Evolutionary conservation across 495 filamentous ascomycete genomes (phyloP).

Genomic region (Aspergillus incahuasiensis): DNA sequence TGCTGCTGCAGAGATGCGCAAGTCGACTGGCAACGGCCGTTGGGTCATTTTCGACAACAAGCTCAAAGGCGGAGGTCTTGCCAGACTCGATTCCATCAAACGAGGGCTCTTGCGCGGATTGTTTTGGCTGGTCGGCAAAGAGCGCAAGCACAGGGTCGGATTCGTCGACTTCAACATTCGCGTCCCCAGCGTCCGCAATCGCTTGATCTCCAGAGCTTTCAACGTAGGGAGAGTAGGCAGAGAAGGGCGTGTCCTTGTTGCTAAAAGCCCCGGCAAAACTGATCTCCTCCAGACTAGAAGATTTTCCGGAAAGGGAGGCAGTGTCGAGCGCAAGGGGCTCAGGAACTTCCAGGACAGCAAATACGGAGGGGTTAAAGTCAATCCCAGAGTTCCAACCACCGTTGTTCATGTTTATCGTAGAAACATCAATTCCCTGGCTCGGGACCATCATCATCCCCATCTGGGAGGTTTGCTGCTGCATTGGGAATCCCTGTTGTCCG

Average conservation of each 20-base stretch:
- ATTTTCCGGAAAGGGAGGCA: conserved; percentile 62
- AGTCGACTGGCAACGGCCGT: conserved; percentile 34
- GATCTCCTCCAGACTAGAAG: conserved; percentile 37
- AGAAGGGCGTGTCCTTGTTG: conserved; percentile 46
- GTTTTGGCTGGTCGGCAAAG: conserved; percentile 46
- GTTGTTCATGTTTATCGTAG: conserved; percentile 52
- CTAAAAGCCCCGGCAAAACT: conserved; percentile 25
- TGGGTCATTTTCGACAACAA: conserved; percentile 50
- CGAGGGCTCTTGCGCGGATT: conserved; percentile 27
- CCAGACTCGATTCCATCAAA: conserved; percentile 53
- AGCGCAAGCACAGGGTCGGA: conserved; percentile 57
- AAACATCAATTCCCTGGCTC: conserved; percentile 64
- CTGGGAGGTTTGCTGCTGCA: conserved; percentile 57
- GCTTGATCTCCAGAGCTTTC: conserved; percentile 27
- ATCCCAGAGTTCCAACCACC: conserved; percentile 51
- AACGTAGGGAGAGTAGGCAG: conserved; percentile 36
- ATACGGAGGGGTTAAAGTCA: conserved; percentile 64
- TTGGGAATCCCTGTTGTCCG: conserved; percentile 45
- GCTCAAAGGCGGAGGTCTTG: conserved; percentile 56
- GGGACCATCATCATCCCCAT: conserved; percentile 72
- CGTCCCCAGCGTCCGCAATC: conserved; percentile 29
- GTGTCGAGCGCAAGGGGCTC: conserved; percentile 62
- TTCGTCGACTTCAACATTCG: conserved; percentile 53
- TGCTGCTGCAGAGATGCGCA: conserved; percentile 42
- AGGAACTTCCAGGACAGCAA: conserved; percentile 71